Evolutionary conservation across 2,329 filamentous ascomycete genomes (phyloP).

Genomic region (Biscogniauxia sp.): DNA sequence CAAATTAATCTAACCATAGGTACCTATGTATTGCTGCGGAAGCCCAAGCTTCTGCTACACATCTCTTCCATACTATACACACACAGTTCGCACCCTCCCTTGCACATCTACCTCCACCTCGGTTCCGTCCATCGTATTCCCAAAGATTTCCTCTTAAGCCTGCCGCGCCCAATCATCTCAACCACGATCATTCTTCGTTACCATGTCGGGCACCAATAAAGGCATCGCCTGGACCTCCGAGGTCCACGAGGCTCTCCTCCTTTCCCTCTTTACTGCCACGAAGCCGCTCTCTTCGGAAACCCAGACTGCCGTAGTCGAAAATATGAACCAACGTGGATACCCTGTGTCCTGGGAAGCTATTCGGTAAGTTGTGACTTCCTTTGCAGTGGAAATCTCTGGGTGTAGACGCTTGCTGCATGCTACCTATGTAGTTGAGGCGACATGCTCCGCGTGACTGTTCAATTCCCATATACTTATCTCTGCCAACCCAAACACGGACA

Average conservation of each 20-base stretch:
- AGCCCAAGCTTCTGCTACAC: too few species aligned
- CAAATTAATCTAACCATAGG: too few species aligned
- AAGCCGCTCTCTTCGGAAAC: conserved; percentile 7
- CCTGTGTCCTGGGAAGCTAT: conserved; percentile 15
- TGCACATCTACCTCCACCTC: background rate
- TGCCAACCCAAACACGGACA: background rate
- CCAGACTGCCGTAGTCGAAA: conserved; percentile 9
- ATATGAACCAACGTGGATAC: conserved; percentile 11
- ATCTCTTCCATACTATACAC: background rate
- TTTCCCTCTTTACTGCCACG: conserved; percentile 3
- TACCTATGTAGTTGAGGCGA: conserved; percentile 2
- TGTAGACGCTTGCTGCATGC: background rate
- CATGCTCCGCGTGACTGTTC: background rate
- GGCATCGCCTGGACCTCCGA: background rate
- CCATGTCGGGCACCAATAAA: background rate
- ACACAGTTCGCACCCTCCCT: background rate
- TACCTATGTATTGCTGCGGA: too few species aligned
- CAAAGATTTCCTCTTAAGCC: background rate
- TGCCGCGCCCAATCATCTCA: background rate
- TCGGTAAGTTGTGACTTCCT: conserved; percentile 12
- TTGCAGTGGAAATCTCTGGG: background rate
- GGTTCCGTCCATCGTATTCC: background rate
- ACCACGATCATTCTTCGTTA: background rate
- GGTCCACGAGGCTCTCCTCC: background rate
- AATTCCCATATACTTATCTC: background rate